Evolutionary conservation across 192 early-diverging fungal genomes (phyloP).

Genomic region (Coemansia sp.): DNA sequence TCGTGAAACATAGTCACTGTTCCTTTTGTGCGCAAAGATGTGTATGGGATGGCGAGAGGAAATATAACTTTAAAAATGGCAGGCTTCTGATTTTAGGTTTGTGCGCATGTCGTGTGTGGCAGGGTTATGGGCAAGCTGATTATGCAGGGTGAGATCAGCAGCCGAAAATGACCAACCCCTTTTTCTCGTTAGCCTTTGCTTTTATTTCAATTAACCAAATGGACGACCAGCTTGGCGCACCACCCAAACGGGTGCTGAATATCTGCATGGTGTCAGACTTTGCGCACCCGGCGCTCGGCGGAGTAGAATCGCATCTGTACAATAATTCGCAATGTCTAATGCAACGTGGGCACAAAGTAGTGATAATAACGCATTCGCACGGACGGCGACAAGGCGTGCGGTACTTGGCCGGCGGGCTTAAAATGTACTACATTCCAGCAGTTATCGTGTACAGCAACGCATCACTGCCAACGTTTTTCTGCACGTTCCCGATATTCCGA

Average conservation of each 20-base stretch:
- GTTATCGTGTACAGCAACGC: conserved; percentile 83
- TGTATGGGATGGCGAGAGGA: no score
- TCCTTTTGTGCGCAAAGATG: no score
- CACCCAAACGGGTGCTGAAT: conserved; percentile 21
- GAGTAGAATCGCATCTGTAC: conserved; percentile 92
- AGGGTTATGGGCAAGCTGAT: not conserved
- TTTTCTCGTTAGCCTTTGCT: not conserved
- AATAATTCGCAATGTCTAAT: conserved; percentile 86
- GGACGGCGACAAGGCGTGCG: conserved; percentile 77
- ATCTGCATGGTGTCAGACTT: conserved; percentile 93
- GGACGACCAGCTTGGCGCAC: not conserved
- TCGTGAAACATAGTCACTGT: conserved; percentile 34
- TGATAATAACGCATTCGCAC: conserved; percentile 93
- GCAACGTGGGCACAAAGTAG: conserved; percentile 89
- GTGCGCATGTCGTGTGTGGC: no score
- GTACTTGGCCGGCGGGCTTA: conserved; percentile 87
- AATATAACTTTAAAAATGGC: no score
- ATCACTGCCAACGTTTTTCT: conserved; percentile 84
- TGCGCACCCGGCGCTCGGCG: conserved; percentile 96
- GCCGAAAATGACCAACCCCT: no score
- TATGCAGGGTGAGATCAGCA: no score
- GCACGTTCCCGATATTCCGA: conserved; percentile 89
- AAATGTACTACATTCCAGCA: conserved; percentile 92
- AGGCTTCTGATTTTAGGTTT: no score
- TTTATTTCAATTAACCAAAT: not conserved